These are phyloP conservation scores for Quercus dentata DNA, from an alignment of 306 rosid genomes.

Conservation along the genomic window DNA sequence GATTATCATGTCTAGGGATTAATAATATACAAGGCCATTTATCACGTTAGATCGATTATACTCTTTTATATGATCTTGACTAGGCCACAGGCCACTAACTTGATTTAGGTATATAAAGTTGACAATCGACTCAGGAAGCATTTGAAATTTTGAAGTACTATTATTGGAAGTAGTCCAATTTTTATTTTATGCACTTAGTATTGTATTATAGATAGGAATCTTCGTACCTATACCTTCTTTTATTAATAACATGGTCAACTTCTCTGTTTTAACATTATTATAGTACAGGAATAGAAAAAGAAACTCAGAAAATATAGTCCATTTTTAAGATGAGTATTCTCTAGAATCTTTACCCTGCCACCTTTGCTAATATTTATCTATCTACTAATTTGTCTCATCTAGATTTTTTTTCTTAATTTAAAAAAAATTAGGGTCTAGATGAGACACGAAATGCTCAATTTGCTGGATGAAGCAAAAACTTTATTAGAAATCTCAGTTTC, in stretches of 20 bases:
- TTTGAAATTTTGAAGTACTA: neutral
- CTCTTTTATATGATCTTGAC: neutral
- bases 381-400: too few relatives aligned
- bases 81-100: too few relatives aligned
- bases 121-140: neutral
- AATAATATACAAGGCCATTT: too few relatives aligned
- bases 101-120: neutral
- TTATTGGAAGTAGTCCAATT: neutral
- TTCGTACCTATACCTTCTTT: neutral
- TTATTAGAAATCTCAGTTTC: too few relatives aligned
- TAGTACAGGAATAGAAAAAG: neutral
- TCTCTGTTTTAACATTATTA: neutral
- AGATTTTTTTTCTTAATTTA: too few relatives aligned
- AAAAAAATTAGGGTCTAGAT: too few relatives aligned
- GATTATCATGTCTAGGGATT: too few relatives aligned
- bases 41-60: neutral
- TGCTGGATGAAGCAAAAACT: too few relatives aligned
- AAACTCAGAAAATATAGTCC: neutral
- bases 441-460: too few relatives aligned
- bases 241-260: conserved; percentile 11
- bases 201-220: too few relatives aligned
- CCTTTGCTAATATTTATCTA: too few relatives aligned
- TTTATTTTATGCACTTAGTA: neutral
- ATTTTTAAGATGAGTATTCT: neutral
- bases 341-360: too few relatives aligned